phyloP scores from a whole-genome alignment of 371 early-diverging fungal genomes.

The Mucor circinelloides region DNA sequence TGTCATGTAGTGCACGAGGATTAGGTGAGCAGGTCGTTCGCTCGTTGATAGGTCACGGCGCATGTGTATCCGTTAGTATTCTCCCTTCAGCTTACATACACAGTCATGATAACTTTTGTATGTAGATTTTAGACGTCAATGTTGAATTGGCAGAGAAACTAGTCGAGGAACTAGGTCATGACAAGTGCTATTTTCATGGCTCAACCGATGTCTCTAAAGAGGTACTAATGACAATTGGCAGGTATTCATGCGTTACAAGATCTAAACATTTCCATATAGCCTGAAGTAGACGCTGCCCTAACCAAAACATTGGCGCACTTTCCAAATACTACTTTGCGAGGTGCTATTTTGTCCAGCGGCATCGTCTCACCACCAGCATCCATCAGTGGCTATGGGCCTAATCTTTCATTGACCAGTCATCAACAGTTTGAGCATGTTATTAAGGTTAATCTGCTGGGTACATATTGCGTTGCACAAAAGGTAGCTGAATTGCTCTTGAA shows the following conservation, averaged over 20 bases:
- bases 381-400: slow-evolving; percentile 33
- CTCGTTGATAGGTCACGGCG: slow-evolving; percentile 26
- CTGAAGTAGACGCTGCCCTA: slow-evolving; percentile 40
- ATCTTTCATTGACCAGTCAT: slow-evolving; percentile 39
- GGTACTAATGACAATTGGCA: slow-evolving; percentile 18
- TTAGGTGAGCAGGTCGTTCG: slow-evolving; percentile 37
- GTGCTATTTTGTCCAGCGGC: slow-evolving; percentile 57
- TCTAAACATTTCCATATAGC: slow-evolving; percentile 5
- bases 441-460: slow-evolving; percentile 58
- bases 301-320: slow-evolving; percentile 36
- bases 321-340: slow-evolving; percentile 30
- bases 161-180: slow-evolving; percentile 31
- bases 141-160: slow-evolving; percentile 22
- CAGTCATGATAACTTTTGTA: background rate
- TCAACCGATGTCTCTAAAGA: slow-evolving; percentile 51
- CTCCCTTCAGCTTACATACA: background rate
- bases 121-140: slow-evolving; percentile 56
- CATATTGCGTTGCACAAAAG: slow-evolving; percentile 62
- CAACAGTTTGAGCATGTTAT: slow-evolving; percentile 52
- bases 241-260: no score
- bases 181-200: slow-evolving; percentile 45
- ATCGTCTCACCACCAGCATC: slow-evolving; percentile 36
- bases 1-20: slow-evolving; percentile 41
- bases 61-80: slow-evolving; percentile 28
- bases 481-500: slow-evolving; percentile 51